A percentile compares a stretch with the other conserved stretches of the same genome.
These are phyloP conservation scores for Annulohypoxylon truncatum DNA, from an alignment of 2,329 filamentous ascomycete species.

Conservation along the genomic window DNA sequence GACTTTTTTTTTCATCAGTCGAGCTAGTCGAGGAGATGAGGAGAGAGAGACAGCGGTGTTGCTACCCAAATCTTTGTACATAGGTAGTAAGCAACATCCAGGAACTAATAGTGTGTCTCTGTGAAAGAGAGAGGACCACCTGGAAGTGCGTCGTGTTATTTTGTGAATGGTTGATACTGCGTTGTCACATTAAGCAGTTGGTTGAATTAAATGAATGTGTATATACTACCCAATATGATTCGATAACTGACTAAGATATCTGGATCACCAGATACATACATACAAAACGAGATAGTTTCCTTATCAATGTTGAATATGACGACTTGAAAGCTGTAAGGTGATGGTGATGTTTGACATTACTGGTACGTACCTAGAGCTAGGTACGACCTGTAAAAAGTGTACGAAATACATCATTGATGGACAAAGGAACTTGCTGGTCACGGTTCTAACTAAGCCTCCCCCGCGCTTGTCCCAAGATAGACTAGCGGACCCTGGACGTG, in stretches of 20 bases:
- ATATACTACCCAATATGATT: not conserved
- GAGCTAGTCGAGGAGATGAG: slow-evolving; percentile 6
- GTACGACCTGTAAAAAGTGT: not conserved
- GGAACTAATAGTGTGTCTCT: slow-evolving; percentile 26
- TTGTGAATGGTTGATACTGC: slow-evolving; percentile 25
- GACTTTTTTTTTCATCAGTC: slow-evolving; percentile 10
- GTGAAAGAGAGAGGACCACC: slow-evolving; percentile 3
- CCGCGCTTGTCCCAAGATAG: slow-evolving; percentile 29
- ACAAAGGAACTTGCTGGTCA: slow-evolving; percentile 14
- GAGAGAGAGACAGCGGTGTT: slow-evolving; percentile 28
- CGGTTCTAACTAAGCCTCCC: slow-evolving; percentile 19
- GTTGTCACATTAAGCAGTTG: not conserved
- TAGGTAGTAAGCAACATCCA: slow-evolving; percentile 33
- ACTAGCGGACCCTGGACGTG: slow-evolving; percentile 38
- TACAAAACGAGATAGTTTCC: not conserved
- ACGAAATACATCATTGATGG: not conserved
- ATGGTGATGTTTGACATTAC: not conserved
- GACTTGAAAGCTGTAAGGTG: not conserved
- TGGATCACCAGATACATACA: not conserved
- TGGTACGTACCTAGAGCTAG: not conserved
- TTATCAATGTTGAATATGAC: not conserved
- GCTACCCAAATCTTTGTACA: slow-evolving; percentile 34
- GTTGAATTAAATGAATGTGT: not conserved
- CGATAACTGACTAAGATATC: not conserved
- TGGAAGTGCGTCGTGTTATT: slow-evolving; percentile 23